These are phyloP conservation scores for Melanogaster broomeanus DNA, from an alignment of 768 basidiomycete genomes.

Conservation along the genomic window DNA sequence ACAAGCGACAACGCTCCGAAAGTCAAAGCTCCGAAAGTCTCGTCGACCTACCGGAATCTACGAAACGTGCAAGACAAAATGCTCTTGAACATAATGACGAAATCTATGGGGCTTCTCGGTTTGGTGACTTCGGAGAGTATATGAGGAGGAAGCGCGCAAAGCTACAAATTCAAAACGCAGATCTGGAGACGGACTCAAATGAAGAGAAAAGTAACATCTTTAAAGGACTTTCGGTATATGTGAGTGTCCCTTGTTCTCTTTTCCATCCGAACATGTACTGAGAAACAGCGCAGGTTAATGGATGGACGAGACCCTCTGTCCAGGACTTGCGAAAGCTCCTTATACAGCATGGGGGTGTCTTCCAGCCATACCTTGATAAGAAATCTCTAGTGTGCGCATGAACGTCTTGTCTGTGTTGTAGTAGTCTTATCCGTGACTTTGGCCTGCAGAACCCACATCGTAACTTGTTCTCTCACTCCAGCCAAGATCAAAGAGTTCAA, in stretches of 20 bases:
- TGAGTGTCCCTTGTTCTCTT: slow-evolving; percentile 40
- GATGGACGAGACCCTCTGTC: slow-evolving; percentile 83
- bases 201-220: slow-evolving; percentile 56
- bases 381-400: slow-evolving; percentile 66
- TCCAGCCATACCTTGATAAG: slow-evolving; percentile 81
- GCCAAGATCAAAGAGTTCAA: slow-evolving; percentile 88
- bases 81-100: slow-evolving; percentile 37
- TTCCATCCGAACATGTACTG: not conserved
- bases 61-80: slow-evolving; percentile 13
- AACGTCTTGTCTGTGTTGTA: not conserved
- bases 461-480: slow-evolving; percentile 89
- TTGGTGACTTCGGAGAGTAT: slow-evolving; percentile 86
- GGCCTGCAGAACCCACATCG: slow-evolving; percentile 74
- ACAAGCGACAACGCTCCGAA: slow-evolving; percentile 40
- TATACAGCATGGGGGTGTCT: slow-evolving; percentile 79
- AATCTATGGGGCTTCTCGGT: slow-evolving; percentile 75
- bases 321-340: slow-evolving; percentile 83
- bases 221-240: slow-evolving; percentile 76
- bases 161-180: slow-evolving; percentile 75
- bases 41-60: not conserved
- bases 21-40: slow-evolving; percentile 5
- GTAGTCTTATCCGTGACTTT: not conserved
- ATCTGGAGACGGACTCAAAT: slow-evolving; percentile 29
- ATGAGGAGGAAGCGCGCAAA: slow-evolving; percentile 92
- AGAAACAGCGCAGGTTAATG: slow-evolving; percentile 67